Base-by-base conservation (phyloP, 2,329 filamentous ascomycete species). In the Ascochyta rabiei region DNA sequence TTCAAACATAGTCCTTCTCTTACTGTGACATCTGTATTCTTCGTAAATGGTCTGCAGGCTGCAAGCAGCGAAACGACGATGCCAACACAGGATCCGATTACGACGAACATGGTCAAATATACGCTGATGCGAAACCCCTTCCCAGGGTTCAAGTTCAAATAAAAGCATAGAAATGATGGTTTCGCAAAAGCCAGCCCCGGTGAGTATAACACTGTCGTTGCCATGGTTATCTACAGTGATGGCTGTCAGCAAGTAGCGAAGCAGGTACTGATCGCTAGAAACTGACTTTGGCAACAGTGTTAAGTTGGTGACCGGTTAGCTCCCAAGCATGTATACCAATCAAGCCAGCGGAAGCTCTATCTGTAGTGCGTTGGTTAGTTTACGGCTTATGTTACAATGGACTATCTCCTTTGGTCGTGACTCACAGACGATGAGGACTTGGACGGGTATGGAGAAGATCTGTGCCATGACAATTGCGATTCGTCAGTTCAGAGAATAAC, bases 31-130 rank as follows among this genome's bases (percentile, higher is more conserved):
- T 64, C 63, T n/a, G 38, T 54, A n/a, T 60, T 62, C 26, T 53
- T 61, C 5, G 51, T 44, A 26, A 66, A 59, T 13, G 55, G 63
- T 19, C 16, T 45, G 53, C 63, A 66, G 19, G 63, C 50, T 48
- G 56, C 56, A 18, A 64, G 48, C 24, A 64, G 47, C 12, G 63
- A 57, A 42, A 66, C 26, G 37, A 62, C 53, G 4, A 62, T 53
- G 41, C 56, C 57, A 30, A 63, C 33, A 33, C 56, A 59, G 24
- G 54, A 64, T 10, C 57, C 53, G 24, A 64, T 24, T 4, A 64
- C 56, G 31, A 66, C 46, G n/a, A 62, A 60, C 49, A 61, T 64
- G 33, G 55, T 60, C n/a, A 56, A 23, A 26, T 50, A 49, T 1
- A 61, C 58, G 18, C 51, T 18, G 10, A 33, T 53, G 31, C 48